These are phyloP conservation scores for Auricularia auricula-judae DNA, from an alignment of 768 basidiomycete genomes.

Conservation along the genomic window DNA sequence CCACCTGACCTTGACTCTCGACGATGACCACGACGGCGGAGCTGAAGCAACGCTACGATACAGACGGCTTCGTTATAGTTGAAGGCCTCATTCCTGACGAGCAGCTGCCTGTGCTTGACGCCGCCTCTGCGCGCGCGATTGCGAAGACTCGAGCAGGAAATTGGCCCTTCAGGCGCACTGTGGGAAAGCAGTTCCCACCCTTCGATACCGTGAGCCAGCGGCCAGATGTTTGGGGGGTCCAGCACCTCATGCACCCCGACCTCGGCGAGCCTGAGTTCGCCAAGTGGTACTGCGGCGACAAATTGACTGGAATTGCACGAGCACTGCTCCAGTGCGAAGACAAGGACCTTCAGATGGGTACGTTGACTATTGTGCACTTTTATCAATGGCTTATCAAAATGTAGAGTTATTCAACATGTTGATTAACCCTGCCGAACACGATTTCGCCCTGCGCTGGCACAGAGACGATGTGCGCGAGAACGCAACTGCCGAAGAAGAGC, in stretches of 20 bases:
- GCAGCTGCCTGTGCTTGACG: constrained; percentile 25
- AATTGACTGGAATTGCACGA: constrained; percentile 31
- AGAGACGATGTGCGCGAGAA: constrained; percentile 59
- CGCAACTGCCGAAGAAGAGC: constrained; percentile 51
- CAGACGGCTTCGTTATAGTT: constrained; percentile 56
- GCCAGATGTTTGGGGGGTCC: constrained; percentile 71
- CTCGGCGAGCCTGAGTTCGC: constrained; percentile 49
- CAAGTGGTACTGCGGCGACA: constrained; percentile 54
- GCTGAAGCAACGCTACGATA: constrained; percentile 42
- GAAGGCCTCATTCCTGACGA: constrained; percentile 38
- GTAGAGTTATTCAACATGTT: constrained; percentile 67
- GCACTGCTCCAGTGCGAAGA: constrained; percentile 46
- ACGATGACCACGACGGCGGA: not conserved
- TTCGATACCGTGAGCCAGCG: constrained; percentile 34
- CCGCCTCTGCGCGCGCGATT: constrained; percentile 41
- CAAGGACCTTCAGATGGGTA: constrained; percentile 63
- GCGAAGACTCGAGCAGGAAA: constrained; percentile 42
- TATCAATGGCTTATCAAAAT: not conserved
- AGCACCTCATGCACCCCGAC: constrained; percentile 73
- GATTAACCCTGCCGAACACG: constrained; percentile 52
- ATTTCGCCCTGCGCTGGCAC: constrained; percentile 72
- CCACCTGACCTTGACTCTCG: not conserved
- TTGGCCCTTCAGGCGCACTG: constrained; percentile 59
- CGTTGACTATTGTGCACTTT: constrained; percentile 10
- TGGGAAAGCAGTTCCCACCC: constrained; percentile 73